Evolutionary conservation across 2,329 filamentous ascomycete genomes (phyloP).

Genomic region (Verticillium nubilum): DNA sequence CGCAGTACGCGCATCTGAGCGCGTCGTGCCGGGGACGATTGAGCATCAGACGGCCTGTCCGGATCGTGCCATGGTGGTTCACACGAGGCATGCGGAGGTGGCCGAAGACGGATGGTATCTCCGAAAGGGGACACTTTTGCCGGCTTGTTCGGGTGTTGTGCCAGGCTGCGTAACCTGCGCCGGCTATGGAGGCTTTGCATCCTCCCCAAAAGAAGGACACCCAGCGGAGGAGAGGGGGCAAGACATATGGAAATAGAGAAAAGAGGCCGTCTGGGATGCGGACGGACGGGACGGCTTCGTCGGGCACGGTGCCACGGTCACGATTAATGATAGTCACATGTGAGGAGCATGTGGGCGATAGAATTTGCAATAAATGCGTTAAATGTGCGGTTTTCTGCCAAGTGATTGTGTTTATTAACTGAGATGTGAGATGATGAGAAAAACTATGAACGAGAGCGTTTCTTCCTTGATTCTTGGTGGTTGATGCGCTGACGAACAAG

Average conservation of each 20-base stretch:
- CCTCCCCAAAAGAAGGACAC: constrained; percentile 1
- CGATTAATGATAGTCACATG: background rate
- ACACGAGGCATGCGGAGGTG: background rate
- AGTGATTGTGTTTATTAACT: no score
- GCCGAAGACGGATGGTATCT: background rate
- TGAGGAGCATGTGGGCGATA: background rate
- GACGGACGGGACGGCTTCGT: background rate
- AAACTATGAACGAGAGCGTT: no score
- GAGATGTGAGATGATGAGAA: no score
- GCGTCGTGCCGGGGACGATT: no score
- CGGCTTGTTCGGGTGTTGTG: constrained; percentile 1
- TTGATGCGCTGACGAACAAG: no score
- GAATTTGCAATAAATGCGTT: background rate
- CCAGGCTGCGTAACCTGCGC: constrained; percentile 16
- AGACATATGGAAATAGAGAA: background rate
- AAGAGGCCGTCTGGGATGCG: background rate
- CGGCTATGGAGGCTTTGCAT: constrained; percentile 8
- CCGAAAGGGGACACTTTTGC: no score
- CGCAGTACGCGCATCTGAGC: background rate
- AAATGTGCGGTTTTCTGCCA: no score
- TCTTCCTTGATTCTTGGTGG: no score
- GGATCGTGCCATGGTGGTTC: no score
- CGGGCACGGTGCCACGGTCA: background rate
- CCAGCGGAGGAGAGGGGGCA: background rate
- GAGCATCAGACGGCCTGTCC: no score